Conservation (phyloP, 148 eudicot genomes). For the Arctostaphylos glauca region DNA sequence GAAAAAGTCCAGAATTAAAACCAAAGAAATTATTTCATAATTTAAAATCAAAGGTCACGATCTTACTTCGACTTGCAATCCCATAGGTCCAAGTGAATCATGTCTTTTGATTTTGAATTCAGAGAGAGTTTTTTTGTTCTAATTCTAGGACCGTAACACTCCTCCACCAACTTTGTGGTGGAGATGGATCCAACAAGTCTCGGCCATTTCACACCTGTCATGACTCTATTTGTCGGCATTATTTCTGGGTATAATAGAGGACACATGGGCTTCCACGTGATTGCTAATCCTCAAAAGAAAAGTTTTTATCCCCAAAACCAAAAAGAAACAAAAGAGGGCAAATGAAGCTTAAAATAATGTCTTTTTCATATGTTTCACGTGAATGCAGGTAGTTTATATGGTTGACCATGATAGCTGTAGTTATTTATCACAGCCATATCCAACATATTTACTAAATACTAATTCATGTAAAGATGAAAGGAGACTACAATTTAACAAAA, state of each 20-base stretch:
- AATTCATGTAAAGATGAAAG: not conserved
- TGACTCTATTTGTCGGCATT: not conserved
- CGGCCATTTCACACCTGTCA: not conserved
- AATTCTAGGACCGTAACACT: too few species aligned
- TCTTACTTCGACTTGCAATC: too few species aligned
- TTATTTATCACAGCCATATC: accelerated
- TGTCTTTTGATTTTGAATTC: too few species aligned
- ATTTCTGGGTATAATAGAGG: not conserved
- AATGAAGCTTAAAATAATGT: not conserved
- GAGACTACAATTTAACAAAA: not conserved
- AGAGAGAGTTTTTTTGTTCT: too few species aligned
- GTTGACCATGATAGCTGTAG: not conserved
- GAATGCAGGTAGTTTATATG: not conserved
- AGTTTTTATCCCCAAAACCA: not conserved
- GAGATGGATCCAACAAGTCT: slow-evolving; percentile 15
- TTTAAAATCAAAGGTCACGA: too few species aligned
- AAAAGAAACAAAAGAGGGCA: not conserved
- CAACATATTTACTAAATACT: not conserved
- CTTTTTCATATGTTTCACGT: not conserved
- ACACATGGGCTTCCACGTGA: slow-evolving; percentile 10
- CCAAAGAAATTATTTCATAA: too few species aligned
- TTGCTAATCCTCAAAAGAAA: slow-evolving; percentile 1
- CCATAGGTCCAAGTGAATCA: too few species aligned
- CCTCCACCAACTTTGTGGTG: slow-evolving; percentile 12
- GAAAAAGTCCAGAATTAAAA: too few species aligned